Evolutionary conservation across 2,329 filamentous ascomycete genomes (phyloP), one percentile per base, ranked within the genome.

Genomic region (Stenocarpella maydis): DNA sequence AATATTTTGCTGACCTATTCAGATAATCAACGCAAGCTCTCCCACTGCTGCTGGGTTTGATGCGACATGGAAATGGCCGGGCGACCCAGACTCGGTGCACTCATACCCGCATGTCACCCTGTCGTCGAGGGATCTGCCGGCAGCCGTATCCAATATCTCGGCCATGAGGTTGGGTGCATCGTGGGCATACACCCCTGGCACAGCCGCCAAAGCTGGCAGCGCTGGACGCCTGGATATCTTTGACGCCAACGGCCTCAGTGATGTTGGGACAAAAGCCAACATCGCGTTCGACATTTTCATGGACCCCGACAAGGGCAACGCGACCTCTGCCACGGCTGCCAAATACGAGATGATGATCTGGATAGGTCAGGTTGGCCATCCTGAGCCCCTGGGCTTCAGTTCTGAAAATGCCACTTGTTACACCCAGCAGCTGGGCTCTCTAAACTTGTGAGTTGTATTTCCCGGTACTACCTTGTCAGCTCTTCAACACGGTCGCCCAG

Each of bases 81-180:
- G 71, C 58, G 69, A 75, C 45, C 71, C 73, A 8, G 70, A 71
- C 21, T 71, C 72, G 7, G 77, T 79, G 28, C 77, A 79, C 64
- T 78, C 77, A 4, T 79, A 76, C 70, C 77, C 77, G 66, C 77
- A 78, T 72, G 77, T 79, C 47, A 77, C 77, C 53, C 73, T 78
- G 60, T 73, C 73, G 34, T 72, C 74, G 53, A 71, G 70, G 8
- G 68, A 72, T 39, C 73, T 78, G 17, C 77, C 77, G 15, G 72
- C 72, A 24, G 58, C 73, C 71, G 66, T 79, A 68, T 74, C 74
- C 52, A 76, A 74, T 71, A 76, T 79, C 65, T 74, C 75, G 58
- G 69, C 74, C 61, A 69, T 79, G 43, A 66, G 68, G 19, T 71
- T 78, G 60, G 71, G 72, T 49, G 73, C 73, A 31, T 65, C 75